A percentile compares a stretch with the other conserved stretches of the same genome.
These are phyloP conservation scores for Zygosaccharomyces pseudorouxii DNA, from an alignment of 805 yeast species.

Conservation along the genomic window DNA sequence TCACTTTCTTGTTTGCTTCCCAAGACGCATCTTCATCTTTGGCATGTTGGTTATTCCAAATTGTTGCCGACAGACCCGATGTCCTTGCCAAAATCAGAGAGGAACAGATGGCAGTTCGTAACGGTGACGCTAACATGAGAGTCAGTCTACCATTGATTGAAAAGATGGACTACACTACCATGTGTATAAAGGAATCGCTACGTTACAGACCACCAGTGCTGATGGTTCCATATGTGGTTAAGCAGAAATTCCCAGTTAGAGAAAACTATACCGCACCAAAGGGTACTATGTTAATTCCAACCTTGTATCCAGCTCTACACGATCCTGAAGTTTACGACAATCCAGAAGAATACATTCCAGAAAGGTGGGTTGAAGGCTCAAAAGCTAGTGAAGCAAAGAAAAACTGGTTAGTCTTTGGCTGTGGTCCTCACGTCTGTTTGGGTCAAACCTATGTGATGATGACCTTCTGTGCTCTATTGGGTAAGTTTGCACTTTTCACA, in stretches of 20 bases:
- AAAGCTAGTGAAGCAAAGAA: constrained; percentile 70
- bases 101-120: constrained; percentile 83
- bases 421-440: constrained; percentile 94
- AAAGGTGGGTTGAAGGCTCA: constrained; percentile 85
- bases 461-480: constrained; percentile 83
- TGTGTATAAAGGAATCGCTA: constrained; percentile 88
- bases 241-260: constrained; percentile 78
- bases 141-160: constrained; percentile 72
- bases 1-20: constrained; percentile 94
- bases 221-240: constrained; percentile 96
- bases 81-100: constrained; percentile 79
- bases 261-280: constrained; percentile 88
- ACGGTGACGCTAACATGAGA: constrained; percentile 60
- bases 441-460: constrained; percentile 93
- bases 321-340: constrained; percentile 95
- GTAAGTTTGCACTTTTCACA: constrained; percentile 78
- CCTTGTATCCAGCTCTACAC: constrained; percentile 91
- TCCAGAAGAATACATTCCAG: constrained; percentile 93
- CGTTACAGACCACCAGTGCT: constrained; percentile 96
- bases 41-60: constrained; percentile 97
- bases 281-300: constrained; percentile 96
- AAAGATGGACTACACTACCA: constrained; percentile 78
- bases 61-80: constrained; percentile 93
- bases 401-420: constrained; percentile 96
- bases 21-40: constrained; percentile 97